Evolutionary conservation across 148 eudicot genomes (phyloP), one percentile per base, ranked within the genome.

Genomic region (Camellia japonica): DNA sequence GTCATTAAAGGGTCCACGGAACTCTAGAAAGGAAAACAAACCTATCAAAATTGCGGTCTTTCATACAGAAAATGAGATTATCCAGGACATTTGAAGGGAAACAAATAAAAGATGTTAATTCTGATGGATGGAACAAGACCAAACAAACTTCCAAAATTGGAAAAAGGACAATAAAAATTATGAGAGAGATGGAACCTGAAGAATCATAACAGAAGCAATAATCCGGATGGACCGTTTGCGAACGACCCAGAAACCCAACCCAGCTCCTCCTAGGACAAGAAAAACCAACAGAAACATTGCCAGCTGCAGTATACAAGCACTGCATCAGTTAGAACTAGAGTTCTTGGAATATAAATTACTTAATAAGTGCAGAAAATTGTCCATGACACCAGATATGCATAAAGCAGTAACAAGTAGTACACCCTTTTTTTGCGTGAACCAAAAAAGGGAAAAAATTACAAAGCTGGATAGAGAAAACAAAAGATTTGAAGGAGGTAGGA

Each of bases 221-320:
- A 92, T 78, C 74, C 91, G 87, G 74, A 97, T 91, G 78, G 99
- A 91, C 98, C 97, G 80, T 79, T 94, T 97, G 77, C 90, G 94
- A 42, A 97, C 96, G 80, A 84, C 92, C 99, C 99, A 97, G 82
- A 92, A 94, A 67, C 99, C 99, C 90, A 94, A 83, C 95, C 97
- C 92, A 84, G 99, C 97, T 84, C 99, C 99, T 82, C 87, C 82
- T 78, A 97, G 84, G 68, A 83, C 84, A 84, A 94, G 78, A 80
- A 94, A 92, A 67, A 91, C 81, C 80, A 89, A 41, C 75, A 91
- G 74, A 86, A 91, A 90, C 75, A 85, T 73, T 62, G 86, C 91
- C 82, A 97, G 82, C 99, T 97, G 95, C 89, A 87, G 68, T 72
- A 81, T 63, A 90, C 49, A 51, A 54, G 43, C 13, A 80, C 14